A percentile compares a stretch with the other conserved stretches of the same genome.
Conservation (phyloP, 2,329 filamentous ascomycete genomes). For the Septoria linicola region DNA sequence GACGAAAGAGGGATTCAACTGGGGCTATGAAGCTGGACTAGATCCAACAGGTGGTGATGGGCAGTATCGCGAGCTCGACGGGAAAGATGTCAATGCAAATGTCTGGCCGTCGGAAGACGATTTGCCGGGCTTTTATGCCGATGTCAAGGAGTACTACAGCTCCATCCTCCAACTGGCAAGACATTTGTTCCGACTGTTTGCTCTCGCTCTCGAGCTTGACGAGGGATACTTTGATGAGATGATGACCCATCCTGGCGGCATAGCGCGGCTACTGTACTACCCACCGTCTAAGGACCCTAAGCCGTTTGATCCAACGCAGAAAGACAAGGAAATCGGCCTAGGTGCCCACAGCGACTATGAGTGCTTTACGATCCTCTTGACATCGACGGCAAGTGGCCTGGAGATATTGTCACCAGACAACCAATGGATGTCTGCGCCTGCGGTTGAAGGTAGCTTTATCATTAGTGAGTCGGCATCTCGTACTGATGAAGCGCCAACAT, state of each 20-base stretch:
- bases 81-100: slow-evolving; percentile 39
- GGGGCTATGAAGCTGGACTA: slow-evolving; percentile 43
- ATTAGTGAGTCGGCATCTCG: slow-evolving; percentile 36
- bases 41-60: slow-evolving; percentile 45
- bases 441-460: slow-evolving; percentile 47
- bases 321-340: slow-evolving; percentile 39
- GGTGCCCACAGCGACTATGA: slow-evolving; percentile 41
- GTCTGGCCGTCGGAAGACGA: slow-evolving; percentile 43
- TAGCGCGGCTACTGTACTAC: slow-evolving; percentile 44
- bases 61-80: slow-evolving; percentile 44
- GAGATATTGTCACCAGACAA: slow-evolving; percentile 40
- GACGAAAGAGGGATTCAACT: slow-evolving; percentile 47
- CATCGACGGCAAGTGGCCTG: slow-evolving; percentile 30
- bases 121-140: slow-evolving; percentile 42
- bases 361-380: slow-evolving; percentile 35
- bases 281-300: slow-evolving; percentile 34
- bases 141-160: slow-evolving; percentile 42
- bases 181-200: slow-evolving; percentile 45
- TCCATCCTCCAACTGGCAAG: slow-evolving; percentile 41
- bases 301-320: slow-evolving; percentile 17
- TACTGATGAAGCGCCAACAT: slow-evolving; percentile 16
- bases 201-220: slow-evolving; percentile 40
- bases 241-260: slow-evolving; percentile 44
- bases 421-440: slow-evolving; percentile 48
- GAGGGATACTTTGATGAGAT: slow-evolving; percentile 44